Conservation (phyloP, 495 filamentous ascomycete species). For the Neurospora tetraspora region DNA sequence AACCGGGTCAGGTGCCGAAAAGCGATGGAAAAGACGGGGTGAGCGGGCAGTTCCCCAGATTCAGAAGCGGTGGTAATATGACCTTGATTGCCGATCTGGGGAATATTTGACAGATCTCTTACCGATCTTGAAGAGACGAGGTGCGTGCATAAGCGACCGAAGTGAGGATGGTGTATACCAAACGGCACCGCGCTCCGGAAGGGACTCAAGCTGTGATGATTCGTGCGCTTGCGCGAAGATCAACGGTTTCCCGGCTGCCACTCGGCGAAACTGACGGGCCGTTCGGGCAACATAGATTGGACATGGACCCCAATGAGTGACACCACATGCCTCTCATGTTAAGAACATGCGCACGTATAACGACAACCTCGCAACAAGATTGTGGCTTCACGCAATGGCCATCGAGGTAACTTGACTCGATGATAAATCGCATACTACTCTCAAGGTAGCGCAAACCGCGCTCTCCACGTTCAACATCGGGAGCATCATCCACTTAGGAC, state of each 20-base stretch:
- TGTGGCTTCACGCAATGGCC: background rate
- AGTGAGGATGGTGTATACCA: background rate
- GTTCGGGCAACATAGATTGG: background rate
- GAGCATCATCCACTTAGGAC: background rate
- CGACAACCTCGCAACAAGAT: background rate
- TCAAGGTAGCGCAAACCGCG: too few species aligned
- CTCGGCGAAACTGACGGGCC: background rate
- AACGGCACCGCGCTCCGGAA: background rate
- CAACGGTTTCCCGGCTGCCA: background rate
- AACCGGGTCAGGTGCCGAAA: background rate
- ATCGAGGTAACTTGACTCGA: background rate
- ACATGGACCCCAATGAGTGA: background rate
- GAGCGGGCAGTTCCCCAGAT: background rate
- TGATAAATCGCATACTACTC: too few species aligned
- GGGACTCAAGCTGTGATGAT: background rate
- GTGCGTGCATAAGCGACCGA: background rate
- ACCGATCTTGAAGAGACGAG: background rate
- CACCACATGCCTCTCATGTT: background rate
- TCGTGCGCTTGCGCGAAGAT: background rate
- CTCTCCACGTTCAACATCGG: background rate
- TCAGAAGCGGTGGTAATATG: background rate
- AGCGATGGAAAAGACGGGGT: background rate
- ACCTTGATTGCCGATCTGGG: background rate
- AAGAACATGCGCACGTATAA: background rate
- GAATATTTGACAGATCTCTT: background rate